Evolutionary conservation across 805 yeast genomes (phyloP).

Genomic region (Komagataella pastoris): DNA sequence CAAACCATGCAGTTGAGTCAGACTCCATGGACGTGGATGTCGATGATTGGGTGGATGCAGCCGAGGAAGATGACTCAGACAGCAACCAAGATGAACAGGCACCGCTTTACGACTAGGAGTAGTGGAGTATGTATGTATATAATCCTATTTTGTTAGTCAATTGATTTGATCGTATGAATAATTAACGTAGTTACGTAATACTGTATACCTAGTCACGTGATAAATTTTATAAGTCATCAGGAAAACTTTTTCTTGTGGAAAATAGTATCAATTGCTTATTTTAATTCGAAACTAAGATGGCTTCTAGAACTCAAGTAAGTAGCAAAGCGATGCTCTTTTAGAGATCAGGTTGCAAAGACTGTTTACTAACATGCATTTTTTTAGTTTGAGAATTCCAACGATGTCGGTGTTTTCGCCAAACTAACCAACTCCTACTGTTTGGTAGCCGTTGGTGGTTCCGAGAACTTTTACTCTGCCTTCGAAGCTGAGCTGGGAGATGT

Average conservation of each 20-base stretch:
- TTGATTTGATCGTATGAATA: background rate
- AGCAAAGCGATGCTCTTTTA: background rate
- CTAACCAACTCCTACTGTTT: slow-evolving; percentile 92
- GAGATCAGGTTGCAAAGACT: background rate
- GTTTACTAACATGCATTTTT: slow-evolving; percentile 3
- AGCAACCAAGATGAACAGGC: slow-evolving; percentile 8
- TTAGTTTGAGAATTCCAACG: slow-evolving; percentile 70
- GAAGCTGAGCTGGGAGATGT: slow-evolving; percentile 97
- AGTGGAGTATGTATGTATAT: background rate
- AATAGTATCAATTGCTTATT: background rate
- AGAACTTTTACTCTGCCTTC: slow-evolving; percentile 74
- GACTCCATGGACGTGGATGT: slow-evolving; percentile 42
- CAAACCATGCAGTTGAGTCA: slow-evolving; percentile 64
- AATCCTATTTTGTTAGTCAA: background rate
- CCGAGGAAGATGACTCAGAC: slow-evolving; percentile 39
- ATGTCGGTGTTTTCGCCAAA: slow-evolving; percentile 90
- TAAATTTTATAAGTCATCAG: background rate
- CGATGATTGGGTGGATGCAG: slow-evolving; percentile 50
- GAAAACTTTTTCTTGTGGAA: background rate
- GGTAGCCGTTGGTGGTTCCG: slow-evolving; percentile 95
- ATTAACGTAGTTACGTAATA: background rate
- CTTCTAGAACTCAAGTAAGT: slow-evolving; percentile 47
- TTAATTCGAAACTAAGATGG: slow-evolving; percentile 24
- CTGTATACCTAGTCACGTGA: background rate
- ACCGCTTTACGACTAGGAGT: slow-evolving; percentile 7